Conservation (phyloP, 1,284 basidiomycete genomes). For the Thecaphora thlaspeos region DNA sequence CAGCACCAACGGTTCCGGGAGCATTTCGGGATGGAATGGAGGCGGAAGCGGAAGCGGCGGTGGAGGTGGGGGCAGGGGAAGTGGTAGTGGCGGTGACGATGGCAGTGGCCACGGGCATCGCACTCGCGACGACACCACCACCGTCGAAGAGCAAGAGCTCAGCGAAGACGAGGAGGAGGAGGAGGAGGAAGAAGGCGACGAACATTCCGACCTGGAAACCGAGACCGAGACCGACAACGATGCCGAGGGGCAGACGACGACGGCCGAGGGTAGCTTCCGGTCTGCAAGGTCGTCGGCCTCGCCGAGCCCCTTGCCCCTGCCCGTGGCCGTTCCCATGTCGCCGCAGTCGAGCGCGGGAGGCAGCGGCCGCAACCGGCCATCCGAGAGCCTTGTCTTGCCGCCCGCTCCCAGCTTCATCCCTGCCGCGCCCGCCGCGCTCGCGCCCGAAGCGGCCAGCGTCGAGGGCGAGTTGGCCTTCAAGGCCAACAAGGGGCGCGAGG, state of each 20-base stretch:
- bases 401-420: conserved; percentile 39
- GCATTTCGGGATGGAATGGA: not conserved
- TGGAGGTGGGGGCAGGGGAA: conserved; percentile 1
- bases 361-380: conserved; percentile 28
- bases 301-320: conserved; percentile 12
- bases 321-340: conserved; percentile 13
- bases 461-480: not conserved
- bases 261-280: conserved; percentile 3
- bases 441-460: not conserved
- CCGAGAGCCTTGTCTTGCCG: conserved; percentile 30
- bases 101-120: conserved; percentile 9
- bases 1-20: not conserved
- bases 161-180: conserved; percentile 30
- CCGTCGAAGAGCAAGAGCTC: conserved; percentile 35
- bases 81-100: conserved; percentile 1
- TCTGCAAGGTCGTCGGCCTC: conserved; percentile 6
- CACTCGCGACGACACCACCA: conserved; percentile 10
- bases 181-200: conserved; percentile 21
- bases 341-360: conserved; percentile 21
- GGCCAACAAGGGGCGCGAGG: conserved; percentile 20
- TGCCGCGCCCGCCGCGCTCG: not conserved
- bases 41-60: conserved; percentile 4
- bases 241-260: conserved; percentile 11
- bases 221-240: conserved; percentile 39
- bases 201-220: conserved; percentile 20